Evolutionary conservation across 805 yeast species (phyloP).

Genomic region (Spathaspora hagerdaliae): DNA sequence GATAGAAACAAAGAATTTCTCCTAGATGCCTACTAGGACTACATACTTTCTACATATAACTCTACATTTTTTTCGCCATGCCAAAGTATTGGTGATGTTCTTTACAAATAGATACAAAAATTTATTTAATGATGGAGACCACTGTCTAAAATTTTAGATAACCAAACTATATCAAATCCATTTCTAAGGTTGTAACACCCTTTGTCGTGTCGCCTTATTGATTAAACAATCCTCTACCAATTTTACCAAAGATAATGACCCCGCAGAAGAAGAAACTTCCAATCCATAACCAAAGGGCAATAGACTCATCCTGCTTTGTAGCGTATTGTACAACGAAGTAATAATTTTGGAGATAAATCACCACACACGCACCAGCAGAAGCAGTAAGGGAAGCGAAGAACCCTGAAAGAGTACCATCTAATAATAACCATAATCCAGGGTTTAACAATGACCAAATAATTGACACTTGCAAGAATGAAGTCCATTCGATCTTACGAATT

Average conservation of each 20-base stretch:
- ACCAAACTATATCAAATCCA: too few relatives aligned
- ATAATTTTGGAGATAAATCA: constrained; percentile 26
- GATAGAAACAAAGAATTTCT: too few relatives aligned
- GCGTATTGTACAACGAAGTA: constrained; percentile 14
- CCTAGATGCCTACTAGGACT: too few relatives aligned
- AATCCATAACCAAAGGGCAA: constrained; percentile 49
- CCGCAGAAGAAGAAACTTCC: constrained; percentile 67
- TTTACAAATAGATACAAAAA: too few relatives aligned
- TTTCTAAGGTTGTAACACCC: too few relatives aligned
- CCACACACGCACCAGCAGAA: constrained; percentile 27
- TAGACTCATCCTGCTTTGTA: constrained; percentile 18
- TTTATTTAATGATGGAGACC: too few relatives aligned
- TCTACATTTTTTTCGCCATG: too few relatives aligned
- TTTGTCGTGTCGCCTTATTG: background rate
- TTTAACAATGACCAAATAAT: constrained; percentile 59
- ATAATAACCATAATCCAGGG: constrained; percentile 61
- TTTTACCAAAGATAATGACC: constrained; percentile 61
- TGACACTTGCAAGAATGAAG: constrained; percentile 59
- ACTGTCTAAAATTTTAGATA: too few relatives aligned
- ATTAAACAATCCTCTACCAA: constrained; percentile 52
- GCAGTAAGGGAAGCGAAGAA: constrained; percentile 36
- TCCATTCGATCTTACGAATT: constrained; percentile 66
- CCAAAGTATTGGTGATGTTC: too few relatives aligned
- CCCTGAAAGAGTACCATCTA: constrained; percentile 58
- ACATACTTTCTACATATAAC: too few relatives aligned